These are phyloP conservation scores for Mikania micrantha DNA, from an alignment of 129 eudicot species.

Conservation along the genomic window DNA sequence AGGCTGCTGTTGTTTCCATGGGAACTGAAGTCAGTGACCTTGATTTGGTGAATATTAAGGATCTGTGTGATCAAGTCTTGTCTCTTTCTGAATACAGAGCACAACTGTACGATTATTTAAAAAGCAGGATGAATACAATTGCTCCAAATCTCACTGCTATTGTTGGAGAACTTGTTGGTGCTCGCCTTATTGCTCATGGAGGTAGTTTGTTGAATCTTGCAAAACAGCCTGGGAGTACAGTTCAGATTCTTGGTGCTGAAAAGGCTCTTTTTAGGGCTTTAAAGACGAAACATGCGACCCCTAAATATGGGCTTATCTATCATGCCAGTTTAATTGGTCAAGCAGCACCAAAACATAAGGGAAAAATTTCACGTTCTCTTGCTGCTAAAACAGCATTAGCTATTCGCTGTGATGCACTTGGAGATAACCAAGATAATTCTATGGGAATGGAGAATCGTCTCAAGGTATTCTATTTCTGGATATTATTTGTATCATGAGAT, in stretches of 20 bases:
- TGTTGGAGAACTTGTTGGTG: slow-evolving; percentile 98
- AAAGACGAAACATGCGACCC: slow-evolving; percentile 95
- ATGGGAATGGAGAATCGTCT: slow-evolving; percentile 88
- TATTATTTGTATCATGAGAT: background rate
- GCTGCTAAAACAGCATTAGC: slow-evolving; percentile 92
- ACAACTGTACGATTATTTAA: slow-evolving; percentile 82
- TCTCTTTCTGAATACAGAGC: slow-evolving; percentile 89
- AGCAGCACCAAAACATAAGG: slow-evolving; percentile 91
- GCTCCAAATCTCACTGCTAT: slow-evolving; percentile 96
- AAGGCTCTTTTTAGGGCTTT: slow-evolving; percentile 96
- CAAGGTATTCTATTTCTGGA: slow-evolving; percentile 45
- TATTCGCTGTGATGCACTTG: slow-evolving; percentile 85
- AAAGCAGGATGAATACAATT: slow-evolving; percentile 90
- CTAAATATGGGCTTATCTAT: slow-evolving; percentile 88
- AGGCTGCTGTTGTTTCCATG: slow-evolving; percentile 83
- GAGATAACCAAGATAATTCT: slow-evolving; percentile 70
- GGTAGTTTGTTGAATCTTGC: slow-evolving; percentile 92
- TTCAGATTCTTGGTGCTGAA: slow-evolving; percentile 97
- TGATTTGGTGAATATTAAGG: slow-evolving; percentile 72
- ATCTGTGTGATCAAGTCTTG: slow-evolving; percentile 87
- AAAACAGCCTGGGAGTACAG: slow-evolving; percentile 94
- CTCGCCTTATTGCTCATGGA: slow-evolving; percentile 89
- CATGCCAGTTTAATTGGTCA: slow-evolving; percentile 96
- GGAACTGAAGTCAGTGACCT: slow-evolving; percentile 98
- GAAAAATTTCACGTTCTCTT: slow-evolving; percentile 85